phyloP scores from a whole-genome alignment of 2,329 filamentous ascomycete species.

The Plectosphaerella plurivora region DNA sequence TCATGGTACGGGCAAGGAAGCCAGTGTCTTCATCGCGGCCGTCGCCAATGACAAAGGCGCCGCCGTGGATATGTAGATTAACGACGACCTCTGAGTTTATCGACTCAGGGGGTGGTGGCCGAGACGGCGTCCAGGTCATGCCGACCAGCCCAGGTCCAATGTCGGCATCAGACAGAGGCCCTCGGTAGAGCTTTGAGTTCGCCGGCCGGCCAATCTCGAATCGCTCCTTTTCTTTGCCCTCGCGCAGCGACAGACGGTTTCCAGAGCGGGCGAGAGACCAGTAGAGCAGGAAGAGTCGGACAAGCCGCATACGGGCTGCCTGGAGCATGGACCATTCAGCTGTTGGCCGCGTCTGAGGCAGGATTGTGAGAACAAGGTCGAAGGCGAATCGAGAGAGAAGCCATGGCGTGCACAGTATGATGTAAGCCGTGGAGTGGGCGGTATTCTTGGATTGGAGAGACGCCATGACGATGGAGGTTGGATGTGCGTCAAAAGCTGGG shows the following conservation, averaged over 20 bases:
- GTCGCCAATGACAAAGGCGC: constrained; percentile 24
- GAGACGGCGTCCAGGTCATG: background rate
- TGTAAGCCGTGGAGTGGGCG: background rate
- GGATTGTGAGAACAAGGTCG: background rate
- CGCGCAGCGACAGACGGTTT: background rate
- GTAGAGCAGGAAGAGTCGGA: background rate
- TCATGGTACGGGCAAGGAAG: constrained; percentile 18
- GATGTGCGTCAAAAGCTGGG: no score
- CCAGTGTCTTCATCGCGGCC: constrained; percentile 23
- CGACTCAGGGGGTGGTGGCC: background rate
- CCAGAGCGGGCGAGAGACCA: background rate
- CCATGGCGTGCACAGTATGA: background rate
- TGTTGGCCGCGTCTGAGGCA: background rate
- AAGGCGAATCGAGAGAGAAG: background rate
- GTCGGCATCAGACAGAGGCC: background rate
- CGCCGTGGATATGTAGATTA: constrained; percentile 25
- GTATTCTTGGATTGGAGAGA: no score
- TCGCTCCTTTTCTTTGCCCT: background rate
- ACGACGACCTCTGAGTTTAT: constrained; percentile 4
- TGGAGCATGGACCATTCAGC: background rate
- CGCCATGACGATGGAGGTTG: no score
- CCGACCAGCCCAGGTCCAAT: background rate
- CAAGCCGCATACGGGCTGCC: background rate
- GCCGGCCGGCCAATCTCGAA: background rate
- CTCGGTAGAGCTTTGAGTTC: background rate